A percentile compares a stretch with the other conserved stretches of the same genome.
These are phyloP conservation scores for Cryptococcus sp. DNA, from an alignment of 1,284 basidiomycete genomes.

Conservation along the genomic window DNA sequence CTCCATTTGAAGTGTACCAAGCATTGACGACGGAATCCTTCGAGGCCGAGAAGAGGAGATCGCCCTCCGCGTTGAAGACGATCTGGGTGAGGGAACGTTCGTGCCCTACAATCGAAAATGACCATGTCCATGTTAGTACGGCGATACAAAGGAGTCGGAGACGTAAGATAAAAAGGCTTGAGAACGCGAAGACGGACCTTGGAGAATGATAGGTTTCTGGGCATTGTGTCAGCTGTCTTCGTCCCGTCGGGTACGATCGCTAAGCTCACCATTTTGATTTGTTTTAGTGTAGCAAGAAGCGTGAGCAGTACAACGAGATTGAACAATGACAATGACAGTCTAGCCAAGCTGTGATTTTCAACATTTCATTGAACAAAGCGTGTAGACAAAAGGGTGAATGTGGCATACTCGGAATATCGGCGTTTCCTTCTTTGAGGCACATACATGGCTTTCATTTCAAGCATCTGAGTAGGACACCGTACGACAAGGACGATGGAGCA, in stretches of 20 bases:
- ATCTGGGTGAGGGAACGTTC: slow-evolving; percentile 97
- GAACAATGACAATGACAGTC: background rate
- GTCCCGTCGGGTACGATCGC: background rate
- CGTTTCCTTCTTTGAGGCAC: slow-evolving; percentile 7
- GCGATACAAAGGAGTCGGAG: background rate
- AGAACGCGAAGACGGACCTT: slow-evolving; percentile 30
- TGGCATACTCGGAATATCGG: slow-evolving; percentile 24
- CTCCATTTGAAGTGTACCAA: slow-evolving; percentile 99
- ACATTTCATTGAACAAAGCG: slow-evolving; percentile 6
- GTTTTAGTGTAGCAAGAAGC: background rate
- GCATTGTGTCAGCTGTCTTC: background rate
- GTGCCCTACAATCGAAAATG: slow-evolving; percentile 66
- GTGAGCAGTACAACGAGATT: too few relatives aligned
- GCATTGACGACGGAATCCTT: slow-evolving; percentile 96
- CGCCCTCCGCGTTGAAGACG: slow-evolving; percentile 94
- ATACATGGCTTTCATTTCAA: background rate
- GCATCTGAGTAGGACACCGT: background rate
- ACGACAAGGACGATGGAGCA: background rate
- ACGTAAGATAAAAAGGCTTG: background rate
- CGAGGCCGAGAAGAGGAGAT: slow-evolving; percentile 92
- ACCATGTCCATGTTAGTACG: background rate
- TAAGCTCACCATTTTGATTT: slow-evolving; percentile 18
- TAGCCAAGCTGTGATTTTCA: background rate
- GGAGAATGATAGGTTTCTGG: slow-evolving; percentile 55
- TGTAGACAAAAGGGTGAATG: slow-evolving; percentile 1